Percentiles rank a stretch among this genome's conserved stretches.
These are phyloP conservation scores for Aurantiochytrium sp. DNA, from an alignment of 108 stramenopile species.

Conservation along the genomic window DNA sequence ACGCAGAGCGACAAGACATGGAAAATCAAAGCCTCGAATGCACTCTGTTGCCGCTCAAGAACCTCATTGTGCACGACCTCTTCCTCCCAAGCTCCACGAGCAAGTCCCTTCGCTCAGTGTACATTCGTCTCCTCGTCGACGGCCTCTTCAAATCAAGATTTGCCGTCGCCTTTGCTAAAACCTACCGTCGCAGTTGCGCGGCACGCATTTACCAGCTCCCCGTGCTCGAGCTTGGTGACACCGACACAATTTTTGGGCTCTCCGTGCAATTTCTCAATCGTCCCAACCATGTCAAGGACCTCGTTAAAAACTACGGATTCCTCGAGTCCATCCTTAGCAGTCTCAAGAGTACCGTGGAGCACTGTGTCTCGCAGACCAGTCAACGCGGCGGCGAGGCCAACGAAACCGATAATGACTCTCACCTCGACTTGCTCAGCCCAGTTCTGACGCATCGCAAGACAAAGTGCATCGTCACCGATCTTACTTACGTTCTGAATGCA, in stretches of 20 bases:
- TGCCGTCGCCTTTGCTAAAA: neutral
- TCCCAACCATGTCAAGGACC: neutral
- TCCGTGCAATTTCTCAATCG: slow-evolving; percentile 8
- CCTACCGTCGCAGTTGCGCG: neutral
- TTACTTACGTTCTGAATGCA: neutral
- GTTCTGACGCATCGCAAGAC: slow-evolving; percentile 8
- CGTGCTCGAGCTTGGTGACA: neutral
- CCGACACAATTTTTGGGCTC: neutral
- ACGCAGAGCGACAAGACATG: neutral
- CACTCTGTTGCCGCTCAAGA: neutral
- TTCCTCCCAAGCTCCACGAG: neutral
- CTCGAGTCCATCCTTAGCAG: neutral
- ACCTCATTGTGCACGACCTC: neutral
- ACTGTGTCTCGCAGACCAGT: neutral
- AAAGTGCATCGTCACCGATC: neutral
- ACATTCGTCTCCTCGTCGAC: slow-evolving; percentile 13
- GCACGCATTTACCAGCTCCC: neutral
- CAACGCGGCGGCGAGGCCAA: too few species aligned
- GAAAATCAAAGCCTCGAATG: neutral
- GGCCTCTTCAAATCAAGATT: neutral
- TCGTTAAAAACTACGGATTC: neutral
- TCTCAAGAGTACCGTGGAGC: neutral
- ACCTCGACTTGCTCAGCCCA: slow-evolving; percentile 9
- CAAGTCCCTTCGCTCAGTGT: neutral
- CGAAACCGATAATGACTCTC: too few species aligned